Conservation (phyloP, 2,329 filamentous ascomycete species). For the Colletotrichum sp. region DNA sequence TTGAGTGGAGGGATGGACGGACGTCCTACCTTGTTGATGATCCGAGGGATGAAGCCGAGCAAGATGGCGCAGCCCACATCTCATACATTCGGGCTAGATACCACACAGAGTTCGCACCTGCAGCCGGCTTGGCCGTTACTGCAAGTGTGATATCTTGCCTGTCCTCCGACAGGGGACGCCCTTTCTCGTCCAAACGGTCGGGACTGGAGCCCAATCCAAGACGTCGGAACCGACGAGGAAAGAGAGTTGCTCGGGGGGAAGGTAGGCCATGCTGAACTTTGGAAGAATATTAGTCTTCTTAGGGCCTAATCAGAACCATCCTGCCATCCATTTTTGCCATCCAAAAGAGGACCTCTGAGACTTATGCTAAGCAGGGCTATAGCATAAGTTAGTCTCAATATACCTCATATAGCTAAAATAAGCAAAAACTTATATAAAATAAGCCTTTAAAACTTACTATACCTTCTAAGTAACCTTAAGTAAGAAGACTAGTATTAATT, state of each 20-base stretch:
- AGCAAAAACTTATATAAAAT: no score
- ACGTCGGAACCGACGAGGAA: neutral
- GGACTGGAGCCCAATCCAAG: neutral
- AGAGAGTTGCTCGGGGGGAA: neutral
- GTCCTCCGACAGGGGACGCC: neutral
- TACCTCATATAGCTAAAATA: no score
- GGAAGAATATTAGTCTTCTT: neutral
- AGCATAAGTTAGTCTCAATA: no score
- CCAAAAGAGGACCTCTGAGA: no score
- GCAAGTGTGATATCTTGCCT: neutral
- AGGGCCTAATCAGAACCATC: no score
- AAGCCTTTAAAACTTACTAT: no score
- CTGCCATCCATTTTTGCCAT: no score
- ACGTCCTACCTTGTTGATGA: neutral
- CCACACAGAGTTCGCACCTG: neutral
- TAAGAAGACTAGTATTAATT: no score
- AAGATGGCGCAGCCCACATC: neutral
- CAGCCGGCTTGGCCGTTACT: constrained; percentile 3
- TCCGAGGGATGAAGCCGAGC: neutral
- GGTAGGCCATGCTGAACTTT: neutral
- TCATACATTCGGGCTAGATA: neutral
- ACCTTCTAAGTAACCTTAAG: no score
- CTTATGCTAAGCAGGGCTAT: no score
- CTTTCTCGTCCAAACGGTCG: constrained; percentile 5
- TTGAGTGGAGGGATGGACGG: neutral